Evolutionary conservation across 768 basidiomycete genomes (phyloP).

Genomic region (Kwoniella europaea): DNA sequence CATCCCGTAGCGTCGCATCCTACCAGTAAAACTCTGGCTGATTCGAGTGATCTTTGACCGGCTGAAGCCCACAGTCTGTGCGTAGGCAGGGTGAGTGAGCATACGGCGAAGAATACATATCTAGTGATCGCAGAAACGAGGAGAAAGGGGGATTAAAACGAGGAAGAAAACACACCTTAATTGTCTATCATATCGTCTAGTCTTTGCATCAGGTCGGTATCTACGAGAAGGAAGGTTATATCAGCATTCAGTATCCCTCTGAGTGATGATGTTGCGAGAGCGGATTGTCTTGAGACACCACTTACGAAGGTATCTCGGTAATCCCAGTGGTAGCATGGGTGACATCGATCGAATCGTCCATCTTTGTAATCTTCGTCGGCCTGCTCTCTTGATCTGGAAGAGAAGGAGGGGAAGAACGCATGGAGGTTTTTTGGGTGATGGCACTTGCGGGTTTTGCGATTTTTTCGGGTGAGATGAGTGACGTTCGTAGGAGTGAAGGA

Average conservation of each 20-base stretch:
- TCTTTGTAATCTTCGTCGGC: constrained; percentile 48
- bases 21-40: constrained; percentile 78
- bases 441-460: neutral
- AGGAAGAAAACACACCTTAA: constrained; percentile 67
- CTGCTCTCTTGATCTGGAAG: constrained; percentile 22
- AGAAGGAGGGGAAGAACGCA: constrained; percentile 20
- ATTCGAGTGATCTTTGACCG: constrained; percentile 87
- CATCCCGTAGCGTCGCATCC: constrained; percentile 82
- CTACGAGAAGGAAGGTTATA: constrained; percentile 51
- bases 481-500: neutral
- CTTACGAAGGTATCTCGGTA: constrained; percentile 50
- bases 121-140: neutral
- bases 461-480: neutral
- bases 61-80: constrained; percentile 87
- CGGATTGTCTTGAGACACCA: neutral
- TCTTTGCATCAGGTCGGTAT: constrained; percentile 79
- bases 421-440: neutral
- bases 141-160: neutral
- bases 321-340: constrained; percentile 43
- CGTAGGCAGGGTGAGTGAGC: neutral
- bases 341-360: constrained; percentile 53
- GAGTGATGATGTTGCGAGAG: no score
- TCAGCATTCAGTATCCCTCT: neutral
- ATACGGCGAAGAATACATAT: neutral
- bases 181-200: constrained; percentile 92